Evolutionary conservation across 768 basidiomycete species (phyloP).

Genomic region (Sporobolomyces pararoseus): DNA sequence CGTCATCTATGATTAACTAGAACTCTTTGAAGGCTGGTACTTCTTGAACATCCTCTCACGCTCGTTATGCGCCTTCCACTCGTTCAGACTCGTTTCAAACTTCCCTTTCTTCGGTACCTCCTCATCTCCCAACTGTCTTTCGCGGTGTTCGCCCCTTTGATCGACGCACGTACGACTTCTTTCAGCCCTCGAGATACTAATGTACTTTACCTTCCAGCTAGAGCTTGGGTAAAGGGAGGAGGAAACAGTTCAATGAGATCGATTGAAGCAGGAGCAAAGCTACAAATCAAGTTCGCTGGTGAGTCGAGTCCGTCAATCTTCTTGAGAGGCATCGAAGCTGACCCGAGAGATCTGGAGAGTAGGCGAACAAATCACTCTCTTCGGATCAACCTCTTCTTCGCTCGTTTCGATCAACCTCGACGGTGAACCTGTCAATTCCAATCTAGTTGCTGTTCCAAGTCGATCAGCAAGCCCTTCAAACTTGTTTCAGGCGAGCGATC

Average conservation of each 20-base stretch:
- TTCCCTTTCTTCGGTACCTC: not conserved
- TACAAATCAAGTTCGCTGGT: slow-evolving; percentile 12
- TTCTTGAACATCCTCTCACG: not conserved
- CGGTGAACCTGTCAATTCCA: not conserved
- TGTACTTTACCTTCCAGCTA: not conserved
- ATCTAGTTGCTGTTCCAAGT: accelerated
- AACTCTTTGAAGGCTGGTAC: not conserved
- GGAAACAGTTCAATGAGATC: not conserved
- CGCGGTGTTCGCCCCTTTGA: not conserved
- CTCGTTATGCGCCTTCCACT: not conserved
- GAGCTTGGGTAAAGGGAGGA: not conserved
- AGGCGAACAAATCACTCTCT: slow-evolving; percentile 33
- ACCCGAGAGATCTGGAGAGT: not conserved
- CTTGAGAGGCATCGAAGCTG: no score
- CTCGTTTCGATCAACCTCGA: not conserved
- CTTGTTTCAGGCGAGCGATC: slow-evolving; percentile 4
- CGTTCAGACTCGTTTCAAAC: not conserved
- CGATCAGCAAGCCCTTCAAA: not conserved
- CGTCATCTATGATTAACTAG: not conserved
- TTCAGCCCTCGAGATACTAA: not conserved
- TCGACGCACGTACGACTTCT: not conserved
- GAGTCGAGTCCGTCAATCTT: no score
- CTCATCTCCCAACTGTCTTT: no score
- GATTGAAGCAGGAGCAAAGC: not conserved
- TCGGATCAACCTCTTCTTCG: not conserved